These are phyloP conservation scores for Lachancea fermentati DNA, from an alignment of 805 yeast genomes.

Conservation along the genomic window DNA sequence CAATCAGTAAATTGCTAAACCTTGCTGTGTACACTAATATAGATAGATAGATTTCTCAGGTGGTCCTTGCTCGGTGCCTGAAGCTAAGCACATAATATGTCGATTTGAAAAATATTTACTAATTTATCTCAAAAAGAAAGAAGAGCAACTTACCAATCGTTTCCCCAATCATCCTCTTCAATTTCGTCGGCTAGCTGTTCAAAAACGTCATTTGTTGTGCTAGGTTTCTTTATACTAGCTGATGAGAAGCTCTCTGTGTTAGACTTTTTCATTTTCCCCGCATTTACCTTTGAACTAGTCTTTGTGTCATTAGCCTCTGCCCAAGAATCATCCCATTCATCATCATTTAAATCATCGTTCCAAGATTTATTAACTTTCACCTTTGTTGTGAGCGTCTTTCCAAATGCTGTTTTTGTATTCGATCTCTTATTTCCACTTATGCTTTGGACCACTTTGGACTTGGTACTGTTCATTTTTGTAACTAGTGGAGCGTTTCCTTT, in stretches of 20 bases:
- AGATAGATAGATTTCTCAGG: background rate
- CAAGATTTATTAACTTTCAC: conserved; percentile 19
- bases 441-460: too few relatives aligned
- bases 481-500: too few relatives aligned
- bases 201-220: background rate
- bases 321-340: conserved; percentile 15
- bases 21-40: background rate
- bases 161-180: conserved; percentile 24
- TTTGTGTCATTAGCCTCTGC: conserved; percentile 4
- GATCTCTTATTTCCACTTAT: too few relatives aligned
- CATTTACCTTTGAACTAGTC: background rate
- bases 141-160: conserved; percentile 25
- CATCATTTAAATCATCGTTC: conserved; percentile 18
- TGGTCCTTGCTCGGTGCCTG: background rate
- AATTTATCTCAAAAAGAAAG: too few relatives aligned
- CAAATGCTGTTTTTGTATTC: too few relatives aligned
- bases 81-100: background rate
- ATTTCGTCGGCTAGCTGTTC: conserved; percentile 6
- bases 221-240: too few relatives aligned
- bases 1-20: background rate
- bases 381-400: too few relatives aligned
- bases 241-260: too few relatives aligned
- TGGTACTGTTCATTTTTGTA: too few relatives aligned
- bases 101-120: background rate
- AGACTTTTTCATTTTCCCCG: background rate